Conservation (phyloP, 805 yeast species). For the Saccharomycopsis schoenii region DNA sequence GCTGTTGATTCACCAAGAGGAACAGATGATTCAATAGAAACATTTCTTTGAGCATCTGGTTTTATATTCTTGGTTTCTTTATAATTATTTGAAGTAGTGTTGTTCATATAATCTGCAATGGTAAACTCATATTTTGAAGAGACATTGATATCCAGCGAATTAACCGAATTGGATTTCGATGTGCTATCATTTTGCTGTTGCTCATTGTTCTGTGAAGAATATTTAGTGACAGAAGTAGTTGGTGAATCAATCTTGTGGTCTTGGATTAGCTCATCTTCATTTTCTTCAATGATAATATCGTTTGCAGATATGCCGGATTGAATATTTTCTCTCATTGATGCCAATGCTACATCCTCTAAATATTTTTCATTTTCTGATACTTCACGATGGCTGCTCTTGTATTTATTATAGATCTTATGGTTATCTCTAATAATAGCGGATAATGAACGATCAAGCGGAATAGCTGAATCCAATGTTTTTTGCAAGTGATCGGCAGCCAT, state of each 20-base stretch:
- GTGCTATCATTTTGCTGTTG: background rate
- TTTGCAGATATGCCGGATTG: slow-evolving; percentile 1
- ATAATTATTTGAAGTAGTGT: background rate
- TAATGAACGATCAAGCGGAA: slow-evolving; percentile 17
- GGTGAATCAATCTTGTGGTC: background rate
- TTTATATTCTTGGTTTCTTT: background rate
- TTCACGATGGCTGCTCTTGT: background rate
- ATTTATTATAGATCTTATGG: slow-evolving; percentile 3
- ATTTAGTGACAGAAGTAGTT: background rate
- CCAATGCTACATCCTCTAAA: slow-evolving; percentile 17
- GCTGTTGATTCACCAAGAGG: slow-evolving; percentile 18
- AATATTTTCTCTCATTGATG: slow-evolving; percentile 15
- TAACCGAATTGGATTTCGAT: background rate
- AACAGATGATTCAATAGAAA: slow-evolving; percentile 12
- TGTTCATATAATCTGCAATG: slow-evolving; percentile 17
- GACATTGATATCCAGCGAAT: background rate
- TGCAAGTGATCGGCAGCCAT: slow-evolving; percentile 8
- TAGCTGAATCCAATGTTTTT: slow-evolving; percentile 14
- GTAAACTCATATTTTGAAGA: slow-evolving; percentile 14
- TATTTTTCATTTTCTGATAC: slow-evolving; percentile 9
- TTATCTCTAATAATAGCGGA: slow-evolving; percentile 18
- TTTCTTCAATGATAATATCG: background rate
- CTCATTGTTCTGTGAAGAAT: background rate
- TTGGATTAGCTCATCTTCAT: background rate
- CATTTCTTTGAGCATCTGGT: slow-evolving; percentile 5